Percentiles rank a stretch among this genome's conserved stretches.
Conservation (phyloP, 208 protist species). For the Trichomonas gallinae region DNA sequence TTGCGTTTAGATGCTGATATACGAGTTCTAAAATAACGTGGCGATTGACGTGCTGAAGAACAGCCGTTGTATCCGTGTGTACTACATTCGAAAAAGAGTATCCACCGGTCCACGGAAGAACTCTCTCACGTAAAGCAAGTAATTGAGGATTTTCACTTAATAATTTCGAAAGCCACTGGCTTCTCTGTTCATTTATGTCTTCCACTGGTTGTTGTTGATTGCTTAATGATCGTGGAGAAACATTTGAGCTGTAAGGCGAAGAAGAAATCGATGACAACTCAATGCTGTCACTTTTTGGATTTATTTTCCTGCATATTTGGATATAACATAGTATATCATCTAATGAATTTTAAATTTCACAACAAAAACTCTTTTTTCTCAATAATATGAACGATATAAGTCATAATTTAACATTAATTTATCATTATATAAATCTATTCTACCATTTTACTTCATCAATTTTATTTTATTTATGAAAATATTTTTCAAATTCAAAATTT, state of each 20-base stretch:
- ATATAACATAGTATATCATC: neutral
- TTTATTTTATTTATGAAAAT: too few relatives aligned
- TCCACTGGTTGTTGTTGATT: neutral
- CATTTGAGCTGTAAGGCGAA: neutral
- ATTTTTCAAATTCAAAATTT: too few relatives aligned
- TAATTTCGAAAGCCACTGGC: neutral
- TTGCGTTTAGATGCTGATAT: neutral
- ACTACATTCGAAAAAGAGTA: neutral
- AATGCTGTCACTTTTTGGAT: neutral
- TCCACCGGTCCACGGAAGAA: slow-evolving; percentile 8
- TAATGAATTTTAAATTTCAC: neutral
- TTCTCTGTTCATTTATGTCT: neutral
- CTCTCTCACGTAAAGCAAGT: neutral
- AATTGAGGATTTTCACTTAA: neutral
- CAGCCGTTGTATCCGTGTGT: neutral
- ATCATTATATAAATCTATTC: too few relatives aligned
- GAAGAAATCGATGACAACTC: neutral
- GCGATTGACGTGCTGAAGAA: neutral
- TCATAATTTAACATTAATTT: too few relatives aligned
- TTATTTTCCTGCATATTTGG: neutral
- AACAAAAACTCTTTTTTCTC: too few relatives aligned
- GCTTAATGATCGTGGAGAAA: neutral
- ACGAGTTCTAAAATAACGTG: neutral
- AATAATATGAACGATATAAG: too few relatives aligned
- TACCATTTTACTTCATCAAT: too few relatives aligned